phyloP scores from a whole-genome alignment of 1,139 yeast genomes.

The Suhomyces bribrorum region DNA sequence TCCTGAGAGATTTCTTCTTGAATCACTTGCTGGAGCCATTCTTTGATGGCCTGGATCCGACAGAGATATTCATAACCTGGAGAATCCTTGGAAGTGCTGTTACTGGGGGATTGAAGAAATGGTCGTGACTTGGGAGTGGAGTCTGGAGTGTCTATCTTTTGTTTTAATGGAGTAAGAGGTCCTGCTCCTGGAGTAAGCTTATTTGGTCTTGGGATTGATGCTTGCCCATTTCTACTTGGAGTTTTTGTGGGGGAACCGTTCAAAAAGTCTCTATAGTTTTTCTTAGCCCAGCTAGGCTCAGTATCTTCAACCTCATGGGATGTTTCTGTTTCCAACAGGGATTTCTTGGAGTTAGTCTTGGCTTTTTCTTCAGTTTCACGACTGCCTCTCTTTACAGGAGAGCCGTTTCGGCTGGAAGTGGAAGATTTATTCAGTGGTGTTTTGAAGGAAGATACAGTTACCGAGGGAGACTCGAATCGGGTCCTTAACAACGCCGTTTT shows the following conservation, averaged over 20 bases:
- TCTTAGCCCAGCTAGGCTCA: slow-evolving; percentile 29
- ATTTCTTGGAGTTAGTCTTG: slow-evolving; percentile 12
- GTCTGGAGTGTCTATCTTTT: slow-evolving; percentile 17
- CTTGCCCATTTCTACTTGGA: not conserved
- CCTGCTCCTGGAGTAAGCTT: not conserved
- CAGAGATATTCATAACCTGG: slow-evolving; percentile 80
- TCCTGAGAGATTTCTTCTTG: slow-evolving; percentile 63
- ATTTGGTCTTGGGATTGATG: no score
- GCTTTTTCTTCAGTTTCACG: slow-evolving; percentile 12
- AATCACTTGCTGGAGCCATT: slow-evolving; percentile 41
- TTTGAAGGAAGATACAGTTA: slow-evolving; percentile 47
- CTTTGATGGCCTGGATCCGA: slow-evolving; percentile 82
- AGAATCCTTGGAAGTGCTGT: slow-evolving; percentile 31
- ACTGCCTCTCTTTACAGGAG: slow-evolving; percentile 22
- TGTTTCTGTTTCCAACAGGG: slow-evolving; percentile 7
- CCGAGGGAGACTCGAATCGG: slow-evolving; percentile 48
- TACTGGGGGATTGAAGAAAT: slow-evolving; percentile 28
- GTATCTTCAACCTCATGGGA: slow-evolving; percentile 11
- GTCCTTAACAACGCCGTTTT: slow-evolving; percentile 34
- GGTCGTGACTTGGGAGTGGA: slow-evolving; percentile 19
- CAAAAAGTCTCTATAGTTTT: slow-evolving; percentile 20
- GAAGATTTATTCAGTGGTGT: slow-evolving; percentile 28
- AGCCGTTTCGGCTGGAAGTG: slow-evolving; percentile 22
- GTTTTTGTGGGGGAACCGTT: slow-evolving; percentile 18
- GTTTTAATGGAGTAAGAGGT: slow-evolving; percentile 18